phyloP scores from a whole-genome alignment of 2,329 filamentous ascomycete species.

The Fusarium sp. region DNA sequence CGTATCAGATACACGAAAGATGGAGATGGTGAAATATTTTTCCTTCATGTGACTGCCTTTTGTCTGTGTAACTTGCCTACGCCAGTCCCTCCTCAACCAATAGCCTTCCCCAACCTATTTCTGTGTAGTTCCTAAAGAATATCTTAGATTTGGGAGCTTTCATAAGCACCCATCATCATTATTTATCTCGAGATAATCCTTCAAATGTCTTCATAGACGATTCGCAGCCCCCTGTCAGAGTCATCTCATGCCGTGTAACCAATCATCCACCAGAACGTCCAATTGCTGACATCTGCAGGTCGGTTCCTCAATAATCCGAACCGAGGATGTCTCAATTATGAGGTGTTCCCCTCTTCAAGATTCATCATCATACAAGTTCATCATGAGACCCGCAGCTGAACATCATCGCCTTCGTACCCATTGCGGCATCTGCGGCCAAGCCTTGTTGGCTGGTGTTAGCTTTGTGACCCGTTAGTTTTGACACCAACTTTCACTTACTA shows the following conservation, averaged over 20 bases:
- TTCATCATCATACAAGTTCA: not conserved
- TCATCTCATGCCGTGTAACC: not conserved
- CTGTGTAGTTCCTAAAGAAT: too few relatives aligned
- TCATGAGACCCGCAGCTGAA: not conserved
- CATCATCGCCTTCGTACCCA: conserved; percentile 7
- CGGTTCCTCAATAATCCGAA: conserved; percentile 20
- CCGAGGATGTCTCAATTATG: not conserved
- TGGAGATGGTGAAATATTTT: too few relatives aligned
- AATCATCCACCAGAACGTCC: not conserved
- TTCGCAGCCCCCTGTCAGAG: not conserved
- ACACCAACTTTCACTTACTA: fast-evolving
- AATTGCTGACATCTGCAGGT: conserved; percentile 4
- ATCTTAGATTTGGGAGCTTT: fast-evolving
- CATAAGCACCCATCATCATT: fast-evolving
- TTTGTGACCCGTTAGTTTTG: conserved; percentile 7
- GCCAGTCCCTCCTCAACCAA: too few relatives aligned
- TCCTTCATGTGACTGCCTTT: too few relatives aligned
- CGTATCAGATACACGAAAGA: too few relatives aligned
- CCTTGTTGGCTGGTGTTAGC: not conserved
- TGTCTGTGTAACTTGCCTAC: too few relatives aligned
- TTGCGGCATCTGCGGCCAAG: conserved; percentile 12
- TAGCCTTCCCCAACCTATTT: too few relatives aligned
- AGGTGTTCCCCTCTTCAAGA: not conserved
- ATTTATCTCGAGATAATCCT: fast-evolving
- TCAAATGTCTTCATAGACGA: fast-evolving